Base-by-base conservation (phyloP, 1,284 basidiomycete species). In the Gymnopus androsaceus region DNA sequence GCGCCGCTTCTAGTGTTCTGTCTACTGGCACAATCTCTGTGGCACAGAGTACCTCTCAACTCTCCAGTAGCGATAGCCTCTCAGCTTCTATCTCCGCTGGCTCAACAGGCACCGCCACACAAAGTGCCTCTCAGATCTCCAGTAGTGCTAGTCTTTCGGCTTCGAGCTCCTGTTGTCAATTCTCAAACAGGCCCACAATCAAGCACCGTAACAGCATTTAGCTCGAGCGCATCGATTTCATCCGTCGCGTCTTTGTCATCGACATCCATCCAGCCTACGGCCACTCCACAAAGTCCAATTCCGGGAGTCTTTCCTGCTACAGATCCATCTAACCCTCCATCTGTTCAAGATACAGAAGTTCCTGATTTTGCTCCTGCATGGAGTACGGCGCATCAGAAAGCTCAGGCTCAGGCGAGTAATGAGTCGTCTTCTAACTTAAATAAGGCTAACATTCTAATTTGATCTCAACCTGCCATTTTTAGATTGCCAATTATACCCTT, bases 341-440 rank as follows among this genome's bases (percentile, higher is more conserved):
- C 41, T 12, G 53, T 55, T 15, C 40, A 55, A 17, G 53, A 30
- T 12, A 27, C 48, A 23, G 41, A 44, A 28, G 49, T 60, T 15
- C 59, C 59, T 11, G 53, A 60, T 37, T 60, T 60, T 33, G 46
- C 19, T 17, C 47, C 51, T 15, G 59, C 59, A 28, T 60, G 59
- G 59, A 23, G 25, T 17, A 15, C 23, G 14, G 59, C 59, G 12
- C 41, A 57, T 51, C 14, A 34, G 30, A 60, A 57, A 36, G 59
- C 59, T 8, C 44, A 55, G 19, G 17, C n/a, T n/a, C 42, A 59
- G 23, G 62, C 58, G 17, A 28, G 53, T 51, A 9, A 11, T 40
- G 25, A 7, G 19, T 23, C 7, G 41, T n/a, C 23, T 1, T 34
- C 25, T 31, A 17, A 59, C 47, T 46, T 57, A 51, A 57, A 41